These are phyloP conservation scores for Polyporus arcularius DNA, from an alignment of 768 basidiomycete genomes.

Conservation along the genomic window DNA sequence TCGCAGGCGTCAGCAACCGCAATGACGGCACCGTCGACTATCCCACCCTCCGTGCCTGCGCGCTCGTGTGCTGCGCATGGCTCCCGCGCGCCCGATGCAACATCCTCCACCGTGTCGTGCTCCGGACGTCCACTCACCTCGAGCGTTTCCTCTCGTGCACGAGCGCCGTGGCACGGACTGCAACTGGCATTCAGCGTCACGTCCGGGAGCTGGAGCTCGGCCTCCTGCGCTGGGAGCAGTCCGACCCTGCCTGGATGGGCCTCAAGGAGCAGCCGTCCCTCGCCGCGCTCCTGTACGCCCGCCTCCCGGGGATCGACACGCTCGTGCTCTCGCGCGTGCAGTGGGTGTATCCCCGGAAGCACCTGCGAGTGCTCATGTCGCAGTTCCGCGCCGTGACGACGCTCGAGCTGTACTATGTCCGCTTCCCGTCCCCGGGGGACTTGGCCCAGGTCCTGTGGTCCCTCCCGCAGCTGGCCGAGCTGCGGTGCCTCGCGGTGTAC, in stretches of 20 bases:
- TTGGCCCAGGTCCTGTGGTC: not conserved
- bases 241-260: not conserved
- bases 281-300: not conserved
- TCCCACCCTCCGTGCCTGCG: conserved; percentile 10
- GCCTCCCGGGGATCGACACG: not conserved
- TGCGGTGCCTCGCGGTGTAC: not conserved
- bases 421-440: not conserved
- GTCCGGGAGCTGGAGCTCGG: not conserved
- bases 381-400: not conserved
- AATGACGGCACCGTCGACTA: not conserved
- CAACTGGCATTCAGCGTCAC: not conserved
- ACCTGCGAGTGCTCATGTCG: not conserved
- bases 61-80: conserved; percentile 23
- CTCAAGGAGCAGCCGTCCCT: not conserved
- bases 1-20: not conserved
- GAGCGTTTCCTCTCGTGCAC: not conserved
- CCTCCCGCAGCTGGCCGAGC: not conserved
- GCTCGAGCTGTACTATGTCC: not conserved
- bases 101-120: conserved; percentile 1
- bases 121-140: not conserved
- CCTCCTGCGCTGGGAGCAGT: not conserved
- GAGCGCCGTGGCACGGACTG: not conserved
- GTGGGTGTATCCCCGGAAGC: not conserved
- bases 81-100: conserved; percentile 23
- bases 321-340: not conserved